Base-by-base conservation (phyloP, 192 early-diverging fungal genomes). In the Coemansia sp. region DNA sequence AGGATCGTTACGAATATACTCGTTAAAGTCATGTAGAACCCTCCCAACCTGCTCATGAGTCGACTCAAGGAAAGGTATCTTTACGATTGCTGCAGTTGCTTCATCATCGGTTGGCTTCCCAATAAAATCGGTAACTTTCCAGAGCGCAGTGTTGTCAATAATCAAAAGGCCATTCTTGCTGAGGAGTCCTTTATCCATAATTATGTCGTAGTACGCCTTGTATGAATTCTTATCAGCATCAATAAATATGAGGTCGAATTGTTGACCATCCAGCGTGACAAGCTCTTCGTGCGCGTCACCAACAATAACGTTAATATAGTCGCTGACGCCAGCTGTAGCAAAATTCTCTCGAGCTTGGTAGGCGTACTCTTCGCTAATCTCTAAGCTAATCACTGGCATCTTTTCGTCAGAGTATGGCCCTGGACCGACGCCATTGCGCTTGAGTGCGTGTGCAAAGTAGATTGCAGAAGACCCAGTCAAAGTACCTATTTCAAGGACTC, bases 201-300 rank as follows among this genome's bases (percentile, higher is more conserved):
- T 76, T 10, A 71, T 66, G 34, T 90, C 75, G 40, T 80, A 87
- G 59, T 92, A 89, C 2, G 69, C 66, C 46, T 77, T 74, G 55
- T 92, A 90, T 5, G 73, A 78, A 19, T 63, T 59, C 61, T 92
- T 90, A 65, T 92, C 83, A 0, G 90, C 90, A 56, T 92, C 90
- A 33, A 90, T 46, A 51, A 87, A 90, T 1, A 84, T 67, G 13
- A 85, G 34, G 22, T 90, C 86, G 69, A 87, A 90, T 25, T 60
- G 40, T 23, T 77, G 67, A 19, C 69, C 80, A 4, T 65, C 71
- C 15, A 71, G 62, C 19, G 61, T 64, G 11, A 69, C 74, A 42
- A 71, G 53, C 42, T 40, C 71, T 30, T 64, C 47, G 19, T 43
- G 69, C 10, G 57, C 76, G 44, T 59, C 43, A 52, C 68, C 57